Evolutionary conservation across 2,329 filamentous ascomycete species (phyloP).

Genomic region (Venturia oleaginea): DNA sequence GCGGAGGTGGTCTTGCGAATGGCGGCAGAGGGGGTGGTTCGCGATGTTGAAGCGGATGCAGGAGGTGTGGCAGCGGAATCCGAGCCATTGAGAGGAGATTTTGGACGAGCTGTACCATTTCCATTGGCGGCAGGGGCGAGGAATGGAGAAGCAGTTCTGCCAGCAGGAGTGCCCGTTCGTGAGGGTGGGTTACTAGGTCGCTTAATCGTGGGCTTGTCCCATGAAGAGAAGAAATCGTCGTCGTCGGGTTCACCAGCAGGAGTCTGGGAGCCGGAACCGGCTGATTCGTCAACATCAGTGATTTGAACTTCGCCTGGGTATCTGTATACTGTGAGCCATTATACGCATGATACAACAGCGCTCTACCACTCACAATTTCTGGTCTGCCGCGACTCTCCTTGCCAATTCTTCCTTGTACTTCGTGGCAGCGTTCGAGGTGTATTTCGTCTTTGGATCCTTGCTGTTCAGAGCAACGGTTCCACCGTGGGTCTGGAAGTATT

Average conservation of each 20-base stretch:
- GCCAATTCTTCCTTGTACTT: constrained; percentile 99
- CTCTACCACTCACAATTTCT: constrained; percentile 58
- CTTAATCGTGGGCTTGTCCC: constrained; percentile 97
- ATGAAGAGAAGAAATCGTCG: constrained; percentile 97
- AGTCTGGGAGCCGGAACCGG: constrained; percentile 53
- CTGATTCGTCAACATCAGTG: constrained; percentile 57
- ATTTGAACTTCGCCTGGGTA: constrained; percentile 80
- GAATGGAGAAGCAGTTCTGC: constrained; percentile 83
- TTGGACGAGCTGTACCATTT: constrained; percentile 56
- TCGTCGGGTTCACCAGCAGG: constrained; percentile 65
- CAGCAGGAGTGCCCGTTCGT: constrained; percentile 75
- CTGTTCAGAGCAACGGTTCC: constrained; percentile 88
- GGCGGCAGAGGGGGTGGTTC: constrained; percentile 65
- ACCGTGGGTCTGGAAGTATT: constrained; percentile 95
- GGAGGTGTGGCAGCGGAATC: constrained; percentile 39
- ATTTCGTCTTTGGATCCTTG: constrained; percentile 96
- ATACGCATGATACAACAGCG: not conserved
- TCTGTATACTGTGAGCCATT: constrained; percentile 36
- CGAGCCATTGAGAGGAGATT: constrained; percentile 60
- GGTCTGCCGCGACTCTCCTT: constrained; percentile 72
- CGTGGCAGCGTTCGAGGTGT: constrained; percentile 81
- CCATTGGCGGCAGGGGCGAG: constrained; percentile 60
- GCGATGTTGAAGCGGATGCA: constrained; percentile 31
- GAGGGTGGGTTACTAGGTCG: constrained; percentile 89
- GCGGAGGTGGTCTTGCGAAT: constrained; percentile 62